These are phyloP conservation scores for Leptomonas seymouri DNA, from an alignment of 208 protist genomes.

Conservation along the genomic window DNA sequence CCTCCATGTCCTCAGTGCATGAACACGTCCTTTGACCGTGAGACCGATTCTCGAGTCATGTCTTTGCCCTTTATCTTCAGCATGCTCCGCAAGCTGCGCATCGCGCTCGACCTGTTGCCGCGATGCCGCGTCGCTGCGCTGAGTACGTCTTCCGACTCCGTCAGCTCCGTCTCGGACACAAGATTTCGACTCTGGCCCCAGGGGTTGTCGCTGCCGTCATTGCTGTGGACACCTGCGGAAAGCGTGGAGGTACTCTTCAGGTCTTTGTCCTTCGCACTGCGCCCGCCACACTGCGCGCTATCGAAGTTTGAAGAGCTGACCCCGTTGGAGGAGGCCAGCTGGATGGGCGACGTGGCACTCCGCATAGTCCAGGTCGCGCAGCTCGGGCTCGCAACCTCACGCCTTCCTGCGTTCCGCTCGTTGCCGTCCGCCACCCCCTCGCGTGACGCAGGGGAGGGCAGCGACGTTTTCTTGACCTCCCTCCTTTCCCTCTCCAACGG, in stretches of 20 bases:
- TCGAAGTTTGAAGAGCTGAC: background rate
- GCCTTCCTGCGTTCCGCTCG: background rate
- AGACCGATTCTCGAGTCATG: constrained; percentile 41
- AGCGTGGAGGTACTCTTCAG: background rate
- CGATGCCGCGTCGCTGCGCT: constrained; percentile 1
- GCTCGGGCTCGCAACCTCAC: background rate
- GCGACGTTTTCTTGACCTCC: background rate
- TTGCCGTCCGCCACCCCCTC: background rate
- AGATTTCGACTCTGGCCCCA: background rate
- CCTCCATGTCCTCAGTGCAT: background rate
- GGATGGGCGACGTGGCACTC: background rate
- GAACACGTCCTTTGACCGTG: constrained; percentile 25
- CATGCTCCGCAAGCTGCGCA: constrained; percentile 30
- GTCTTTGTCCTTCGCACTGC: background rate
- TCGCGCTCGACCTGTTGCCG: constrained; percentile 1
- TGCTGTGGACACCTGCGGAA: background rate
- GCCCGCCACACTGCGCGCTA: background rate
- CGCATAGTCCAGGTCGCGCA: background rate
- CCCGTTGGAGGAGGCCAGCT: background rate
- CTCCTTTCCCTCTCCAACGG: background rate
- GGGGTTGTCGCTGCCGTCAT: background rate
- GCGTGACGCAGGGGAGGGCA: background rate
- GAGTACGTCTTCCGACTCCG: constrained; percentile 17
- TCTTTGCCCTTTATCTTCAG: constrained; percentile 53
- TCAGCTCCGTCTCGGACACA: background rate